Base-by-base conservation (phyloP, 169 alveolate genomes). In the Plasmodium berghei region DNA sequence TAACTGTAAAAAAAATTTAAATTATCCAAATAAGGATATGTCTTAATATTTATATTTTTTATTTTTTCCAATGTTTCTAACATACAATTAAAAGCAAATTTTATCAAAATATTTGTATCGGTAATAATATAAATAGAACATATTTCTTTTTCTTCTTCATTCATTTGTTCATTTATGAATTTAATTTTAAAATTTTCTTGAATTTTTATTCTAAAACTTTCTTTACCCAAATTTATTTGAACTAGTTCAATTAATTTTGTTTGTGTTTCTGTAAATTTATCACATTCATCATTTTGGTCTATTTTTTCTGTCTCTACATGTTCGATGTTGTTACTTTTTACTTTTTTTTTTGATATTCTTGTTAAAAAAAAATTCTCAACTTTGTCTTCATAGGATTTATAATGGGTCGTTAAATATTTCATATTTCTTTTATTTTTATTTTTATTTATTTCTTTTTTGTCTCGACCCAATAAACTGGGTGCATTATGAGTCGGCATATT, bases 81-180 rank as follows among this genome's bases (percentile, higher is more conserved):
- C 6, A 45, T 1, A 26, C 71, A 49, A 58, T 77, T 55, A 45
- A 77, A 77, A 56, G 63, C 49, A 45, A 77, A 49, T 5, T 67
- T 48, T 48, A 77, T 46, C 5, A 77, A 28, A 2, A 42, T 28
- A 40, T 77, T 77, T 8, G 28, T 20, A 18, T 48, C 26, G 3
- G 89, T 77, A 26, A 77, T 26, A 22, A 77, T 77, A 45, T 77
- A 40, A 3, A 77, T 24, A 70, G 3, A 26, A 52, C 77, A 63
- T 2, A 64, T 8, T 3, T 28, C 16, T 52, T 45, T 18, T 6
- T 20, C 63, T 14, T 63, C 12, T 56, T 18, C n/a, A 16, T 48
- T 70, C 24, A 40, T 64, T 26, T 70, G 52, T 77, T 77, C 89
- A 59, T 77, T 77, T 12, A 77, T 77, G 24, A 63, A 77, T 16